Base-by-base conservation (phyloP, 2,329 filamentous ascomycete species). In the Bipolaris oryzae region DNA sequence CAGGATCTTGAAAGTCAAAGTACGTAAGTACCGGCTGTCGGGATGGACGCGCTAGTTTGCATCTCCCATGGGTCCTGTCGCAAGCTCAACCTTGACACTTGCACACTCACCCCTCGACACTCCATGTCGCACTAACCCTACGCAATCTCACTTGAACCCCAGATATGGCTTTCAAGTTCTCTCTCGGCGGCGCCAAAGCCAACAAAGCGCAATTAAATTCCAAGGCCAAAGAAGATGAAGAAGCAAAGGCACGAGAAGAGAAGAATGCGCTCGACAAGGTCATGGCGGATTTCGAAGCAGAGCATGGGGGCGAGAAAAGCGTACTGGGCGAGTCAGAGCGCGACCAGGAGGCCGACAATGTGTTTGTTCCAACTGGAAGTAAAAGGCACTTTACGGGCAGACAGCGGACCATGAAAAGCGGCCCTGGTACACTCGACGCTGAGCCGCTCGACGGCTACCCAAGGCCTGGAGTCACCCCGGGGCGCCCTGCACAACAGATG, bases 351-450 rank as follows among this genome's bases (percentile, higher is more conserved):
- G 63, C 58, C n/a, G 58, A 70, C 13, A 53, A 65, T n/a, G 60
- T 69, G 0, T 69, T 68, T 28, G 69, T 74, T 4, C 71, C 70
- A 0, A 70, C 66, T 15, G 68, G 70, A 25, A 64, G 59, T 20
- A 73, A 69, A 51, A 57, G 72, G 31, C 72, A 73, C 47, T 74
- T 72, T 42, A 71, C 71, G 10, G 67, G 63, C 10, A 57, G 70
- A 37, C 59, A 67, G 38, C 59, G 67, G 13, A 70, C 67, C 10
- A 72, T 64, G 64, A 73, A 72, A 62, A 72, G 68, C 55, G 72
- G 72, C 7, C 72, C 72, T 10, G 72, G 72, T 9, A 74, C 72
- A 13, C 67, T 74, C 41, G 66, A 69, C 50, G 33, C 60, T 7
- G 68, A 68, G n/a, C 60, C 64, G 23, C 58, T 66, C 43, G 64